These are phyloP conservation scores for Murraya koenigii DNA, from an alignment of 345 rosid genomes.

Conservation along the genomic window DNA sequence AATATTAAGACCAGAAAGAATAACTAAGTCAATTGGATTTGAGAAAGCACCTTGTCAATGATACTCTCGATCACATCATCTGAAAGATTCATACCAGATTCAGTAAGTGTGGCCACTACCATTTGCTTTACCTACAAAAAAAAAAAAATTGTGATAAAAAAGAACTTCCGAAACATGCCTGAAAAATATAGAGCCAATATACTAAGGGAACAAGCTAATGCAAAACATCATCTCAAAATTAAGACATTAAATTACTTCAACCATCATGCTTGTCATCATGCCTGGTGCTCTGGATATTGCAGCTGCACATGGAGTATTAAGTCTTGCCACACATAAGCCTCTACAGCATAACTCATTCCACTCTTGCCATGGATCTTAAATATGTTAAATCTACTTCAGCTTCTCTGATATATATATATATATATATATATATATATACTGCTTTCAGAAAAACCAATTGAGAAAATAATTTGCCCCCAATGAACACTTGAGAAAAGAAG, in stretches of 20 bases:
- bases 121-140: slow-evolving; percentile 85
- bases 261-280: not conserved
- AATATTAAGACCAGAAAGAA: not conserved
- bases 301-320: not conserved
- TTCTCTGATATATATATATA: not conserved
- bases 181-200: slow-evolving; percentile 1
- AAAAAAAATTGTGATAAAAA: not conserved
- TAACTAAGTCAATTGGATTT: not conserved
- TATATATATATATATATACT: no score
- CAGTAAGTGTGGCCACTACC: slow-evolving; percentile 99
- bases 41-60: slow-evolving; percentile 72
- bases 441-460: not conserved
- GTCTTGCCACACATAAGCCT: not conserved
- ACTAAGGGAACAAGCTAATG: not conserved
- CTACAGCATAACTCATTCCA: not conserved
- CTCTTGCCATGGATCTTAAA: not conserved
- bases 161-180: not conserved
- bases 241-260: not conserved
- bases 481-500: not conserved
- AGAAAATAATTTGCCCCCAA: not conserved
- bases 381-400: not conserved
- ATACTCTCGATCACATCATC: slow-evolving; percentile 93
- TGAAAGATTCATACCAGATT: slow-evolving; percentile 96
- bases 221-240: not conserved
- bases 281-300: not conserved